Conservation (phyloP, 2,329 filamentous ascomycete genomes). For the Calonectria montana region DNA sequence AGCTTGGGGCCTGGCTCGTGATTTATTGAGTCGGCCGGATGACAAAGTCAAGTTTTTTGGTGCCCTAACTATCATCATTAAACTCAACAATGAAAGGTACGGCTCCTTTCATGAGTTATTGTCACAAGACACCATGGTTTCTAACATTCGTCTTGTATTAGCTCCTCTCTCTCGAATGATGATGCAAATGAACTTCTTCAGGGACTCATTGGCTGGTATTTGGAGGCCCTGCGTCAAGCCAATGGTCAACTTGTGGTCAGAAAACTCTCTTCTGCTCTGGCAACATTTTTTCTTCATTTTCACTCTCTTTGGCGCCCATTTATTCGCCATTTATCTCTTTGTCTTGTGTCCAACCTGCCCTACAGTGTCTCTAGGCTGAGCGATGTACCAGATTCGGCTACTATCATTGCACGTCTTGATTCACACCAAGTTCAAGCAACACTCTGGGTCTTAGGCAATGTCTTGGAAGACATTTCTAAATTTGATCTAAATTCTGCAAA, state of each 20-base stretch:
- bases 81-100: conserved; percentile 91
- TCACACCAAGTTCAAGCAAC: conserved; percentile 63
- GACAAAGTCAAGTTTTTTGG: conserved; percentile 91
- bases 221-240: conserved; percentile 62
- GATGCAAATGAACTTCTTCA: conserved; percentile 70
- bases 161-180: conserved; percentile 63
- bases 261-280: conserved; percentile 82
- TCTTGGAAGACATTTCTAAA: conserved; percentile 59
- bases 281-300: conserved; percentile 80
- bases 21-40: conserved; percentile 75
- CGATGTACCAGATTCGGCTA: conserved; percentile 52
- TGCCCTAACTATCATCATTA: conserved; percentile 91
- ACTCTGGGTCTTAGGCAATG: conserved; percentile 69
- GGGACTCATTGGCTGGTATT: conserved; percentile 72
- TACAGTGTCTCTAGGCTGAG: conserved; percentile 35
- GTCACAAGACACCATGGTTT: background rate
- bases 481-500: conserved; percentile 71
- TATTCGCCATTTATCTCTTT: conserved; percentile 69
- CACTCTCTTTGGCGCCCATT: conserved; percentile 75
- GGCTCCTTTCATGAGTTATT: conserved; percentile 31
- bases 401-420: conserved; percentile 61
- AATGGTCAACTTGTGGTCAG: conserved; percentile 72
- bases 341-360: conserved; percentile 55
- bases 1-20: conserved; percentile 88
- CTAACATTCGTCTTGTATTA: conserved; percentile 33